A percentile compares a stretch with the other conserved stretches of the same genome.
Evolutionary conservation across 441 rosid genomes (phyloP).

Genomic region (Capsella rubella): DNA sequence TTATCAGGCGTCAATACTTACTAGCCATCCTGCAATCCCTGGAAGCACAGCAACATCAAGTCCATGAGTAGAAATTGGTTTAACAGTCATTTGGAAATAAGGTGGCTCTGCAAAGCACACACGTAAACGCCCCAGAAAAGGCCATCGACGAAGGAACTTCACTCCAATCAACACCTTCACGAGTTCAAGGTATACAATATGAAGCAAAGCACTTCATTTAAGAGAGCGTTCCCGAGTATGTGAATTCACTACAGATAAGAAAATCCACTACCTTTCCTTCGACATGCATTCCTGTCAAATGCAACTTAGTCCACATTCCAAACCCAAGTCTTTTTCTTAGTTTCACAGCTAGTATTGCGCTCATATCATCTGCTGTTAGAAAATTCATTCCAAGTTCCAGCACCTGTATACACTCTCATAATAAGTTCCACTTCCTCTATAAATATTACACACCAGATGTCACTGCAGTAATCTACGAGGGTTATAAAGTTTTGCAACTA

Average conservation of each 20-base stretch:
- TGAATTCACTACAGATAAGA: background rate
- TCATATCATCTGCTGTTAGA: conserved; percentile 95
- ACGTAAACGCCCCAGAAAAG: conserved; percentile 86
- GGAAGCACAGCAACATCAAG: conserved; percentile 90
- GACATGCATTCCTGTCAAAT: conserved; percentile 93
- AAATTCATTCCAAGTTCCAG: conserved; percentile 93
- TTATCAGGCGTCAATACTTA: conserved; percentile 50
- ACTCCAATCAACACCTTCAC: conserved; percentile 87
- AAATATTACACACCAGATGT: background rate
- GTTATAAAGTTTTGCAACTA: conserved; percentile 26
- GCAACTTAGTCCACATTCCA: conserved; percentile 93
- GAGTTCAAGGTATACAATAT: conserved; percentile 18
- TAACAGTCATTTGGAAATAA: conserved; percentile 88
- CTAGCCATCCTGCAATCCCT: conserved; percentile 98
- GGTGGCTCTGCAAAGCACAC: conserved; percentile 99
- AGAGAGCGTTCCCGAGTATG: background rate
- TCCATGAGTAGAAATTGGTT: conserved; percentile 78
- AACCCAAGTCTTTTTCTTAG: conserved; percentile 86
- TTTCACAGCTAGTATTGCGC: conserved; percentile 83
- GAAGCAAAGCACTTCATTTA: conserved; percentile 3
- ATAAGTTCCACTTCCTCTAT: conserved; percentile 20
- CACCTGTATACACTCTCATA: conserved; percentile 59
- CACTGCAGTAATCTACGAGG: background rate
- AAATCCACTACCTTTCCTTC: conserved; percentile 82
- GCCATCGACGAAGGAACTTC: conserved; percentile 85